phyloP scores from a whole-genome alignment of 164 flowering plant genomes.

The Berberis vulgaris region DNA sequence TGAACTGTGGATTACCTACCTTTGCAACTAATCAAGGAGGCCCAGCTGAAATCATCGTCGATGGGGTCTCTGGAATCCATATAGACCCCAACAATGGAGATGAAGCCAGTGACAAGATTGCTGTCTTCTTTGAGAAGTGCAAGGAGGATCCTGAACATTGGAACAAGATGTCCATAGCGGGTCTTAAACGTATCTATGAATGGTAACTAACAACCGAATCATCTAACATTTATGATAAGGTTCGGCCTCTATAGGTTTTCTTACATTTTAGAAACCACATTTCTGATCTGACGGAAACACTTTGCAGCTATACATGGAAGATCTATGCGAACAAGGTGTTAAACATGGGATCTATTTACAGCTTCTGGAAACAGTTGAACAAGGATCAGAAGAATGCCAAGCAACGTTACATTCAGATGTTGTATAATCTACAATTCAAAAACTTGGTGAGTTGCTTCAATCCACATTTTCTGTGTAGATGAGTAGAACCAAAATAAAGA shows the following conservation, averaged over 20 bases:
- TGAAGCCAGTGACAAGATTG: conserved; percentile 69
- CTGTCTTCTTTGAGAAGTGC: conserved; percentile 83
- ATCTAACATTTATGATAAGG: too few relatives aligned
- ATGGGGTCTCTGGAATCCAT: conserved; percentile 84
- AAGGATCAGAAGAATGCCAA: conserved; percentile 70
- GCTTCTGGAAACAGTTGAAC: conserved; percentile 74
- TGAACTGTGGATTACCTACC: conserved; percentile 90
- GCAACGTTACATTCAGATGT: conserved; percentile 68
- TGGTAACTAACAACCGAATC: conserved; percentile 35
- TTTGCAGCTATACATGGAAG: conserved; percentile 94
- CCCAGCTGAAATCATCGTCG: conserved; percentile 88
- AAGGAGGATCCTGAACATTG: conserved; percentile 52
- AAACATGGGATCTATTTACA: conserved; percentile 82
- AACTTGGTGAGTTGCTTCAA: conserved; percentile 43
- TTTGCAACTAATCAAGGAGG: conserved; percentile 96
- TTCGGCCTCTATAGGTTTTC: not conserved
- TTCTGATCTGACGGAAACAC: not conserved
- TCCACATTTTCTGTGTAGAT: not conserved
- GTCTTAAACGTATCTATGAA: conserved; percentile 68
- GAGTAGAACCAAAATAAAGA: not conserved
- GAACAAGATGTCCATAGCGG: conserved; percentile 51
- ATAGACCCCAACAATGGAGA: conserved; percentile 82
- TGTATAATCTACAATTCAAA: conserved; percentile 71
- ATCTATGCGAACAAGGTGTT: conserved; percentile 82
- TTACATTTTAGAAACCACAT: not conserved